Evolutionary conservation across 2,329 filamentous ascomycete genomes (phyloP), one percentile per base, ranked within the genome.

Genomic region (Pezicula carpinea): DNA sequence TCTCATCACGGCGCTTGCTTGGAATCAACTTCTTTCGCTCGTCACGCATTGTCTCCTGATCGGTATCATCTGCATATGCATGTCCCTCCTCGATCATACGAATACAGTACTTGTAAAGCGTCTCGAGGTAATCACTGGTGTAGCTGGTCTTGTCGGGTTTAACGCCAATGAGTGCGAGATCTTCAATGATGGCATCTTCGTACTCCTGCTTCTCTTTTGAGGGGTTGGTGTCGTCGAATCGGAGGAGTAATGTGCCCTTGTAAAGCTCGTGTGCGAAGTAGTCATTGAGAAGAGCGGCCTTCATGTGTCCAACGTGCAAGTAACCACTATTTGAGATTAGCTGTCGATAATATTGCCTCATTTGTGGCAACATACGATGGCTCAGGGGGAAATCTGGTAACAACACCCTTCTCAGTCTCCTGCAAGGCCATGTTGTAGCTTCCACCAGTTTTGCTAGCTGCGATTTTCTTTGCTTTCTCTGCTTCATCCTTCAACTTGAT

Each of bases 211-310:
- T 96, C 76, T 99, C 93, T 68, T 97, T 97, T 50, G 87, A 84
- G 6, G 93, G 93, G 70, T 99, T 99, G 47, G 93, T 99, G 64
- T 99, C 93, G 65, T 99, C 93, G 63, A 99, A 93, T 50, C 93
- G 87, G 42, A 97, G 80, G 50, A 95, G 83, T 59, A 99, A 76
- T 60, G 86, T 95, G 61, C 93, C 93, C 51, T 92, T 84, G 75
- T 95, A 95, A 59, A 89, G 87, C 66, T 90, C 85, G 68, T 96
- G 90, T 38, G 90, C 92, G 59, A 97, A 97, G 76, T 95, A 97
- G 67, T 97, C 91, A 72, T 93, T 96, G 48, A 97, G 81, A 46
- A 95, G 77, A 5, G 90, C 90, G 23, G 90, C 90, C 72, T 97
- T 97, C 58, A 90, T 89, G 72, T 97, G 92, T 45, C 92, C 92